Evolutionary conservation across 2,329 filamentous ascomycete species (phyloP).

Genomic region (Penicillium sclerotiorum): DNA sequence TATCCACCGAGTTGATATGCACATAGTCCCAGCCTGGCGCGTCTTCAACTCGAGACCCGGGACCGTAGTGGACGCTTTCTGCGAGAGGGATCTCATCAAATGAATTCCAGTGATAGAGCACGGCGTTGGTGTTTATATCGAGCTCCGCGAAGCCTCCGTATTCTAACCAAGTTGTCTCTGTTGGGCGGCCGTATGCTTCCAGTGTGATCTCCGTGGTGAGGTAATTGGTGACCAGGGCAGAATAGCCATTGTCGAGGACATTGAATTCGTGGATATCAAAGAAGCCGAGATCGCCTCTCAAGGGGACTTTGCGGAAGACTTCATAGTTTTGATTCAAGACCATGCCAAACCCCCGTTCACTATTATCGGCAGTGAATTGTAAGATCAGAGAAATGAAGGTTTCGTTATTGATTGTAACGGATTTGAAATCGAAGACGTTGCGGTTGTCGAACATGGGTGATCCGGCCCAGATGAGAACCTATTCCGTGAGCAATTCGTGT

Average conservation of each 20-base stretch:
- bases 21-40: constrained; percentile 38
- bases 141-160: constrained; percentile 38
- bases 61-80: constrained; percentile 22
- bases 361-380: constrained; percentile 36
- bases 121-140: constrained; percentile 33
- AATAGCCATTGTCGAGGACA: constrained; percentile 33
- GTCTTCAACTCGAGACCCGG: constrained; percentile 10
- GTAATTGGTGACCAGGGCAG: constrained; percentile 31
- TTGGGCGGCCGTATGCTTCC: constrained; percentile 26
- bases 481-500: neutral
- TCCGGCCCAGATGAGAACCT: constrained; percentile 52
- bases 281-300: constrained; percentile 24
- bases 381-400: constrained; percentile 51
- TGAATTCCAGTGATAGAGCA: constrained; percentile 40
- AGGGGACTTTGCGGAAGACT: constrained; percentile 43
- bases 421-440: constrained; percentile 50
- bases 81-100: constrained; percentile 31
- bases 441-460: constrained; percentile 49
- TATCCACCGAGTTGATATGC: constrained; percentile 46
- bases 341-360: constrained; percentile 45
- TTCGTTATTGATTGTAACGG: constrained; percentile 45
- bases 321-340: constrained; percentile 52
- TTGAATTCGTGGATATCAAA: constrained; percentile 47
- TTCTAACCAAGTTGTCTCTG: constrained; percentile 28
- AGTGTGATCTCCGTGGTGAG: constrained; percentile 26